Evolutionary conservation across 176 grass and related monocot genomes (phyloP), one percentile per base, ranked within the genome.

Genomic region (Aechmea fasciata): DNA sequence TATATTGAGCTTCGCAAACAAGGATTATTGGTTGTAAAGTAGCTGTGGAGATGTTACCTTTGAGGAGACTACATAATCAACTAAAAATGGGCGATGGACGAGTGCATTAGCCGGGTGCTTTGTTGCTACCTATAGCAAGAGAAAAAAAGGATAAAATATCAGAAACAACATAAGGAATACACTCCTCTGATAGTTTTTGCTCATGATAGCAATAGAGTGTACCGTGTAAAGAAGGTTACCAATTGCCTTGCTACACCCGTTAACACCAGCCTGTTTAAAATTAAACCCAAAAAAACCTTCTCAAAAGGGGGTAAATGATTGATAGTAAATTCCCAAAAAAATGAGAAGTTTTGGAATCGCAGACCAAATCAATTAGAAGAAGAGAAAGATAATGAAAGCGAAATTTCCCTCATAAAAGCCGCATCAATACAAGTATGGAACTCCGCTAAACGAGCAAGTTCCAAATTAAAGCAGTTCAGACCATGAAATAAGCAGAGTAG

Each of bases 221-320:
- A 92, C 93, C 71, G 64, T 74, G n/a, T 90, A 92, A 20, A 97
- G 89, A 79, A 90, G 89, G 68, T 90, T 92, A 29, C 89, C 93
- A 17, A 92, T 79, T 0, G 93, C 65, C 71, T 92, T 97, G 77
- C 77, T 85, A 28, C 81, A 85, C 75, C 51, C 74, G 72, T 66
- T 71, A 53, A 97, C 55, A 66, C 82, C 86, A 74, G 89, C 89
- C 89, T 97, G 63, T 69, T 75, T 15, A 89, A 59, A 9, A 13
- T 20, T 7, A 64, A 65, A 59, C 2, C 9, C n/a, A 61, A 61
- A 61, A 2, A 17, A 61, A 9, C 14, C 14, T 22, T 0, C 29
- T 33, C 29, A 33, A 33, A 33, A 33, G 29, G 29, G 29, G 29
- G 29, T 33, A 33, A 33, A 33, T 33, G 29, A 33, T 5, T 3